These are phyloP conservation scores for Fusarium sp. DNA, from an alignment of 2,329 filamentous ascomycete species.

Conservation along the genomic window DNA sequence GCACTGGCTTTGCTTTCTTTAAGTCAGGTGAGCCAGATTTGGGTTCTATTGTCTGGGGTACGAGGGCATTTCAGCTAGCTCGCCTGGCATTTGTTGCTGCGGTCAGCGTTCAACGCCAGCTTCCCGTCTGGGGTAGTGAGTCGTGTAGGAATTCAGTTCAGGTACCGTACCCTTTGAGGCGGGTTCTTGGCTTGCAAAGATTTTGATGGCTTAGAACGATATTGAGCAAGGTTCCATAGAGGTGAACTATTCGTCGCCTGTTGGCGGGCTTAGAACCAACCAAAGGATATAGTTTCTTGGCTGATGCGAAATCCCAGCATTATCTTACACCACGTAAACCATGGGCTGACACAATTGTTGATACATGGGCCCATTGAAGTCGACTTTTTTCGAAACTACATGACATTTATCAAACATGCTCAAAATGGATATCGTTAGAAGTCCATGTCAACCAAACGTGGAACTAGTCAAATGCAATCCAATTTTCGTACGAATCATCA, in stretches of 20 bases:
- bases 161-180: slow-evolving; percentile 6
- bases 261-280: slow-evolving; percentile 23
- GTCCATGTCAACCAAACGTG: slow-evolving; percentile 20
- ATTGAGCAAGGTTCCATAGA: slow-evolving; percentile 16
- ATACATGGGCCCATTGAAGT: slow-evolving; percentile 20
- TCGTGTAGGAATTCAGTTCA: slow-evolving; percentile 26
- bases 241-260: slow-evolving; percentile 17
- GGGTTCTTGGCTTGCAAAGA: slow-evolving; percentile 17
- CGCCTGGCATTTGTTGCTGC: slow-evolving; percentile 21
- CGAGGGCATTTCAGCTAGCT: slow-evolving; percentile 28
- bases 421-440: slow-evolving; percentile 12
- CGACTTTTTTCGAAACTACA: slow-evolving; percentile 25
- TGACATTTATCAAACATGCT: slow-evolving; percentile 27
- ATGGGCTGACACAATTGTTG: slow-evolving; percentile 39
- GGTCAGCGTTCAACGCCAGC: slow-evolving; percentile 25
- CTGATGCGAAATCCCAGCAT: slow-evolving; percentile 38
- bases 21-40: slow-evolving; percentile 40
- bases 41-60: slow-evolving; percentile 28
- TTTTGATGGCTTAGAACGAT: slow-evolving; percentile 14
- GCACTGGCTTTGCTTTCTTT: slow-evolving; percentile 15
- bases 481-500: slow-evolving; percentile 20
- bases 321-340: slow-evolving; percentile 40
- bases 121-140: slow-evolving; percentile 42
- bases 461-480: slow-evolving; percentile 21
- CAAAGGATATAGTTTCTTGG: slow-evolving; percentile 33